A percentile compares a stretch with the other conserved stretches of the same genome.
These are phyloP conservation scores for Phytophthora sansomeana DNA, from an alignment of 352 stramenopile species.

Conservation along the genomic window DNA sequence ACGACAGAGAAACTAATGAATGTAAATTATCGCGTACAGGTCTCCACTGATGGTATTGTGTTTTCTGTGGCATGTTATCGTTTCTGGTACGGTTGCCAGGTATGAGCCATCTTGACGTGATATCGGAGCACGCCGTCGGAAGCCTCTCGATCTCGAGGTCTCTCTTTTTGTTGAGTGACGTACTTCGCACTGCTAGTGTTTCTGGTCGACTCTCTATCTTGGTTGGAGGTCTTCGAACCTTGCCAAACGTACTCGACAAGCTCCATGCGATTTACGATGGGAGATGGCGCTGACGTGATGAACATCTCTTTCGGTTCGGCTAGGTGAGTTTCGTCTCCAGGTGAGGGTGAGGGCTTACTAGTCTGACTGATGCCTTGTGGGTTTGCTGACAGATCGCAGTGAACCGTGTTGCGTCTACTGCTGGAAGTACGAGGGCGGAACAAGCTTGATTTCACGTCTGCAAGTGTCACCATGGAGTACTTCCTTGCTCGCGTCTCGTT, in stretches of 20 bases:
- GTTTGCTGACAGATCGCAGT: slow-evolving; percentile 46
- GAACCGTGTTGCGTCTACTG: slow-evolving; percentile 34
- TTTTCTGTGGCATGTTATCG: slow-evolving; percentile 10
- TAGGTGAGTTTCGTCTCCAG: not conserved
- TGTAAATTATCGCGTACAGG: slow-evolving; percentile 44
- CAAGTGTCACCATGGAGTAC: slow-evolving; percentile 64
- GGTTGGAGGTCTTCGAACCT: slow-evolving; percentile 22
- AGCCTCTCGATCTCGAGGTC: slow-evolving; percentile 13
- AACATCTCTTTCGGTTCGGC: slow-evolving; percentile 33
- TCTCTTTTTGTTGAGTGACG: slow-evolving; percentile 15
- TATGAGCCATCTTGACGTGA: slow-evolving; percentile 72
- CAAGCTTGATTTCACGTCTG: slow-evolving; percentile 48
- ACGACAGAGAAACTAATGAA: slow-evolving; percentile 34
- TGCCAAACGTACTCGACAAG: slow-evolving; percentile 40
- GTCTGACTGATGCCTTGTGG: slow-evolving; percentile 14
- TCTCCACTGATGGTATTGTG: not conserved
- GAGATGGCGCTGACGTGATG: slow-evolving; percentile 28
- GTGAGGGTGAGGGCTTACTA: not conserved
- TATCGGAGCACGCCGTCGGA: slow-evolving; percentile 50
- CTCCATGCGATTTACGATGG: slow-evolving; percentile 20
- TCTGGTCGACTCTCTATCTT: slow-evolving; percentile 27
- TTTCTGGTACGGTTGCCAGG: slow-evolving; percentile 49
- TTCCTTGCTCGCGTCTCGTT: slow-evolving; percentile 24
- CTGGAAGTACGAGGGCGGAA: slow-evolving; percentile 35
- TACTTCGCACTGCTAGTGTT: slow-evolving; percentile 12